Base-by-base conservation (phyloP, 306 rosid species). In the Abrus pulchellus region DNA sequence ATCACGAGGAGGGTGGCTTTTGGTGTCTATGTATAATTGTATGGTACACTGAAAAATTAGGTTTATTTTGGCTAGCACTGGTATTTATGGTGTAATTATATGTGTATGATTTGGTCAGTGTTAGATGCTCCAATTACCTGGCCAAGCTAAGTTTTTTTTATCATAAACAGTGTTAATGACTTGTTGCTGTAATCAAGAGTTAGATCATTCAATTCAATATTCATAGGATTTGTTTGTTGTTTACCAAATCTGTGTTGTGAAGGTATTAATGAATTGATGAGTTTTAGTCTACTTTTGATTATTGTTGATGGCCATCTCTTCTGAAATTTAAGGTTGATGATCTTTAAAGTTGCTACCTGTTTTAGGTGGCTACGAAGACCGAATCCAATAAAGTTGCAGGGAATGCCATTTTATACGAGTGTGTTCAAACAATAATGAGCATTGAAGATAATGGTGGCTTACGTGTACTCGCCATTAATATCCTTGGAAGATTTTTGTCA, bases 361-460 rank as follows among this genome's bases (percentile, higher is more conserved):
- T 84, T 63, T 83, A 95, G 99, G 99, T 95, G 89, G 98, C 99
- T 41, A 90, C 98, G 2, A 95, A 93, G 92, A 95, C 99, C 1
- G 99, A 95, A 86, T 91, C 99, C 13, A 95, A 93, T 87, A 95
- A 95, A 87, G 94, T 93, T 77, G 96, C 99, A 50, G 99, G 99
- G 64, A 91, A 95, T 88, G 98, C 99, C 75, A 95, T 95, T 78
- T 80, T 95, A 68, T 95, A 93, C 45, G 99, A 93, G 79, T 93
- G 99, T 77, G 99, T 95, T 54, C 98, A 90, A 87, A 95, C 99
- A 77, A 93, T 95, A 73, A 95, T 95, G 99, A 93, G 98, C 81
- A 90, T 95, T 56, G 97, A 95, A 92, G 98, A 95, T 83, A 92
- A 84, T 76, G 94, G 99, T 57, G 99, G 99, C 82, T 87, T 95